Base-by-base conservation (phyloP, 257 asterid genomes). In the Hygrophila difformis region DNA sequence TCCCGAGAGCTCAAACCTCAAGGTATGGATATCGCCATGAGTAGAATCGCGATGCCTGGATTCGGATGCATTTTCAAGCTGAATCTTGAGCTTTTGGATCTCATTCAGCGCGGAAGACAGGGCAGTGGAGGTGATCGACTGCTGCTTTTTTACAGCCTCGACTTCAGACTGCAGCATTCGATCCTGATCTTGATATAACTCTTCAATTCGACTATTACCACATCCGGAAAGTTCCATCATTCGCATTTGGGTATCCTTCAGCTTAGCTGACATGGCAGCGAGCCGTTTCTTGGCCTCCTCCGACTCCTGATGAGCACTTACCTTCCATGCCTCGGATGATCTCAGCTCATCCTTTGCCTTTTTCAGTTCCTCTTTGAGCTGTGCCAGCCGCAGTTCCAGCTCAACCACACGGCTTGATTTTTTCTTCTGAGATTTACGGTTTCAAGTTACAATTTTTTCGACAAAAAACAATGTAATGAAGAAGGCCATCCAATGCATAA, bases 181-280 rank as follows among this genome's bases (percentile, higher is more conserved):
- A 39, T 91, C 94, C 8, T 95, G 76, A 43, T 83, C 94, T 51
- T 82, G 93, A 18, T 95, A 86, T 41, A 91, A 47, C 51, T 91
- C 96, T 29, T 78, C 84, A 37, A 83, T 54, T 39, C 89, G 80
- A 52, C 84, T 44, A 39, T 86, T 94, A 64, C 86, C 95, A 0
- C 81, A 75, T 29, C 80, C 87, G 4, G 84, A 75, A 49, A 87
- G 69, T 51, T 83, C 84, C 12, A 55, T 54, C 44, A 86, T 80
- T 56, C 80, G 87, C 55, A 63, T 68, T 66, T 76, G 74, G 18
- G 91, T 69, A 22, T 75, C 84, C 61, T 78, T 89, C 0, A 85
- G 82, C 36, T 79, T 64, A 29, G 67, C 63, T 16, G 89, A 64
- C 76, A 76, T 72, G 56, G 67, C 72, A 0, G 54, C 61, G 2